Base-by-base conservation (phyloP, 1,284 basidiomycete genomes). In the Microbotryum lychnidis-dioicae region DNA sequence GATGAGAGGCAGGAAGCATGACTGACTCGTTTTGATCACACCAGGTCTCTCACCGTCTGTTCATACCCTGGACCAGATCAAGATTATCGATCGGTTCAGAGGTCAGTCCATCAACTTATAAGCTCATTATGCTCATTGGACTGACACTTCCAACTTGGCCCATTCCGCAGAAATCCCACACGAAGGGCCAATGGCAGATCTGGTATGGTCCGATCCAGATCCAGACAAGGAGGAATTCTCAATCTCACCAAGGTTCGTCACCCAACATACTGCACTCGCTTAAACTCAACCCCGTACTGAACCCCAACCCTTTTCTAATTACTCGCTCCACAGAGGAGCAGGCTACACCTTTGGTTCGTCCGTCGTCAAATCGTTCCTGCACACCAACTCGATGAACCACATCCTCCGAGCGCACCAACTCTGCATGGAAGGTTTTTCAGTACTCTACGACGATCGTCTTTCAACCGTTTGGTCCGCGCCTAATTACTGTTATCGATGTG, bases 171-270 rank as follows among this genome's bases (percentile, higher is more conserved):
- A 99, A 80, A 97, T 99, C 64, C 96, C 96, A 49, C 96, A 98
- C 73, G 96, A 99, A 78, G 96, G 96, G 2, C 94, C 96, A 6
- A 98, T 99, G 92, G 94, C 94, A n/a, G 96, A 99, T 80, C 82
- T 99, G 27, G 96, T 99, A 3, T 99, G 96, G 96, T 97, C 92
- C 50, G 96, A 99, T 80, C 96, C 96, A 37, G 96, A 99, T 78
- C 86, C 91, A 50, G 94, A 97, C 76, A 97, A 97, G 76, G 94
- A 97, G 75, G 96, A 98, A 73, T 98, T 97, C 75, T 94, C 94
- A 48, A 97, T 98, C 76, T 96, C 91, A 61, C 94, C 96, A 55
- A 84, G 93, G 91, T 92, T 65, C 62, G 83, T 69, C 10, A 56
- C 67, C 54, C 64, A 61, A 60, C 68, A 61, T 16, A 18, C 16